A percentile compares a stretch with the other conserved stretches of the same genome.
Conservation (phyloP, 805 yeast species). For the Candida caryicola region DNA sequence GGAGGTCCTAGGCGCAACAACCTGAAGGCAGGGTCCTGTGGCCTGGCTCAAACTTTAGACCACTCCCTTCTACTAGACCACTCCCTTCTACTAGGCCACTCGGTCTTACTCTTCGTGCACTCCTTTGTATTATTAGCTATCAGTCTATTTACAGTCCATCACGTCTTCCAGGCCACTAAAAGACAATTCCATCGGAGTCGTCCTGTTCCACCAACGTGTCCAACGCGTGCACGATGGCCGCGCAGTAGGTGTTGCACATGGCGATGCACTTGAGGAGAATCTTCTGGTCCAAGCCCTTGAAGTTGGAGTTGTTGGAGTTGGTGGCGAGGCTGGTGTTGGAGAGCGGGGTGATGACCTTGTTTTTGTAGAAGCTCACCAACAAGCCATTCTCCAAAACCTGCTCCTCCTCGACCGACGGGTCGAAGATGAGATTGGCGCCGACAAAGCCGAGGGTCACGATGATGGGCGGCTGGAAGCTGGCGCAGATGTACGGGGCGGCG, state of each 20-base stretch:
- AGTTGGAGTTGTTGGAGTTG: slow-evolving; percentile 40
- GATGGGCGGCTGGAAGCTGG: slow-evolving; percentile 65
- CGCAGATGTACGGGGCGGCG: slow-evolving; percentile 47
- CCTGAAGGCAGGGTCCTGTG: too few relatives aligned
- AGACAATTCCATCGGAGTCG: slow-evolving; percentile 30
- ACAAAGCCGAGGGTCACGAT: slow-evolving; percentile 73
- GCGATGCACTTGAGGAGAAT: slow-evolving; percentile 53
- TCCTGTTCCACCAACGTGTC: slow-evolving; percentile 45
- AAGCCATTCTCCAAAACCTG: slow-evolving; percentile 84
- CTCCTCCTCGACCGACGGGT: slow-evolving; percentile 88
- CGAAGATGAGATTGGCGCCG: slow-evolving; percentile 67
- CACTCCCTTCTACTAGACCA: too few relatives aligned
- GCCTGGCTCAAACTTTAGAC: too few relatives aligned
- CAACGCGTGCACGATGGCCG: slow-evolving; percentile 57
- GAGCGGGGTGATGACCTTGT: slow-evolving; percentile 70
- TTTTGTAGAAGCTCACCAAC: slow-evolving; percentile 66
- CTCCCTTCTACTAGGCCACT: too few relatives aligned
- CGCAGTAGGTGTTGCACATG: slow-evolving; percentile 60
- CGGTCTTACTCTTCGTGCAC: too few relatives aligned
- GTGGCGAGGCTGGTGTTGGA: slow-evolving; percentile 62
- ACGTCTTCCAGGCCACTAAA: too few relatives aligned
- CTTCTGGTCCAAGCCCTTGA: slow-evolving; percentile 53
- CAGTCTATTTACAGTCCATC: too few relatives aligned
- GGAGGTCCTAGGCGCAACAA: too few relatives aligned
- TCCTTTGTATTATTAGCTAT: too few relatives aligned